phyloP scores from a whole-genome alignment of 352 stramenopile species.

The Phytopythium cucurbitacearum region DNA sequence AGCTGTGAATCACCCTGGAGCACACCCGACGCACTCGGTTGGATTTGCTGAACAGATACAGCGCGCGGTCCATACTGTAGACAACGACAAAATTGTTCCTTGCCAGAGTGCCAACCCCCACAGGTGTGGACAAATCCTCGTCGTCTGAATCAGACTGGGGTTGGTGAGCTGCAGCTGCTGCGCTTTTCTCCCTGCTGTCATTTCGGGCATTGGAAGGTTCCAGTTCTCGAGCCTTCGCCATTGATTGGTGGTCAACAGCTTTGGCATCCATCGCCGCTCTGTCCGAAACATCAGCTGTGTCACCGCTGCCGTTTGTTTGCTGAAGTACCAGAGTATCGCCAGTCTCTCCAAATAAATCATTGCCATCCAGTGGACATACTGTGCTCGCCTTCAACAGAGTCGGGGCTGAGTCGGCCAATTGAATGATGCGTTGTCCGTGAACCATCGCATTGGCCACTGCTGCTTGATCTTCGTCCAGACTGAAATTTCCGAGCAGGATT shows the following conservation, averaged over 20 bases:
- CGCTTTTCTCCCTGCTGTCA: background rate
- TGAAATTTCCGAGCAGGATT: conserved; percentile 89
- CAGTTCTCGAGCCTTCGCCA: too few species aligned
- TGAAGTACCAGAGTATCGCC: too few species aligned
- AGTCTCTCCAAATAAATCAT: too few species aligned
- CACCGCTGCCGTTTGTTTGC: too few species aligned
- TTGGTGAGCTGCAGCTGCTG: conserved; percentile 10
- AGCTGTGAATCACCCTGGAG: conserved; percentile 47
- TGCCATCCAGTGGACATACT: too few species aligned
- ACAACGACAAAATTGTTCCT: conserved; percentile 11
- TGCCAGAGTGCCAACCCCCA: conserved; percentile 10
- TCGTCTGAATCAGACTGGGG: conserved; percentile 19
- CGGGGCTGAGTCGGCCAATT: conserved; percentile 5
- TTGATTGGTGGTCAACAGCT: too few species aligned
- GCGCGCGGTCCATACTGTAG: conserved; percentile 13
- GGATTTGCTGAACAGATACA: conserved; percentile 35
- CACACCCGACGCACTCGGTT: conserved; percentile 50
- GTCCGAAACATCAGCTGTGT: too few species aligned
- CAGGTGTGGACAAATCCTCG: conserved; percentile 1
- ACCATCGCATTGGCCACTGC: conserved; percentile 15
- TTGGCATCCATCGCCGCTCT: too few species aligned
- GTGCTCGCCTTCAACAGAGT: too few species aligned
- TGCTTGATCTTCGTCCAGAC: conserved; percentile 57
- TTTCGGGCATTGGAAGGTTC: too few species aligned
- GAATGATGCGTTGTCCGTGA: conserved; percentile 12